Evolutionary conservation across 2,329 filamentous ascomycete genomes (phyloP), one percentile per base, ranked within the genome.

Genomic region (Knoxdaviesia proteae): DNA sequence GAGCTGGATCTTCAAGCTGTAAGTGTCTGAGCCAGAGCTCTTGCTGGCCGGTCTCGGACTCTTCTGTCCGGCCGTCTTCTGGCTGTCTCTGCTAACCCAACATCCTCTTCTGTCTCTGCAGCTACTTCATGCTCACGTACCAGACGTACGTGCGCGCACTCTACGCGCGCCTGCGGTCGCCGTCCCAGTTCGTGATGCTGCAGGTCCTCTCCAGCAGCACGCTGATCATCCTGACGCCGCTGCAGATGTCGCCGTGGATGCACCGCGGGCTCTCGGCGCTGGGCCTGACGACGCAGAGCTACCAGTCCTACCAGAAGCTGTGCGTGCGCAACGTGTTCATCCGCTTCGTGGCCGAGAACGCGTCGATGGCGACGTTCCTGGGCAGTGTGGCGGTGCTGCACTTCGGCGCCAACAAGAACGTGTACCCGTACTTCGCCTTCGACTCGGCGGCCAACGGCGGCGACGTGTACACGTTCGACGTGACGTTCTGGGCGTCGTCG

Each of bases 1-100:
- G 45, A 76, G 73, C 49, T 80, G 74, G 71, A 69, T 78, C 37
- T 80, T 80, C 51, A 80, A 80, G 54, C 63, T 80, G 69, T 77
- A 53, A 58, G 69, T 58, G 29, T 7, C 9, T 20, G 20, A 20
- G 20, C 20, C 2, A 2, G 20, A 20, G 20, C 20, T 20, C 20
- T 20, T 20, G 20, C 20, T 20, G 20, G 20, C 20, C 20, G 11
- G 10, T 29, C 42, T 10, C 34, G 7, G 11, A 40, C 10, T 20
- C 6, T 32, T 32, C 32, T 7, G 4, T 31, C 32, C 10, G 10
- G n/a, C 41, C 11, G 8, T 3, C 6, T 11, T 40, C 11, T 36
- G 20, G 6, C 39, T 38, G 44, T 32, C 20, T 20, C 20, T 36
- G 45, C 49, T 53, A 34, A 49, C 42, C 20, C n/a, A 35, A 5